phyloP scores from a whole-genome alignment of 1,139 yeast genomes.

The Blastobotrys elegans region DNA sequence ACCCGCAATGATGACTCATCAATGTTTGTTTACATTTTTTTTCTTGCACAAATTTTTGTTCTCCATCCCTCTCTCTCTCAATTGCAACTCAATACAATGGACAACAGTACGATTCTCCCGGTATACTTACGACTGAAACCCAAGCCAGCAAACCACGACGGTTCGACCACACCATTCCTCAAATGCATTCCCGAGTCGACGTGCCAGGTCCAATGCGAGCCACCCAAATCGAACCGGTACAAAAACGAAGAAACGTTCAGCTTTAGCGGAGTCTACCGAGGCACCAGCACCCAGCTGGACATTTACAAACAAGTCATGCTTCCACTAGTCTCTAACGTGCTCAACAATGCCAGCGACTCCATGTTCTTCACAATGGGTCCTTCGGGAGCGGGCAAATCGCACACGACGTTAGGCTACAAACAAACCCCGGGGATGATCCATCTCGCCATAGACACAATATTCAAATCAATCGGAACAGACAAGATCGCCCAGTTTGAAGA shows the following conservation, averaged over 20 bases:
- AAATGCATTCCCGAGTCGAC: constrained; percentile 18
- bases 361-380: constrained; percentile 47
- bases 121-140: constrained; percentile 38
- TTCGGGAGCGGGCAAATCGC: constrained; percentile 45
- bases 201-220: constrained; percentile 19
- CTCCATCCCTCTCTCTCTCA: not conserved
- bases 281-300: constrained; percentile 30
- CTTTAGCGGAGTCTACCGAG: constrained; percentile 35
- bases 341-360: constrained; percentile 37
- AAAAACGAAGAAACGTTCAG: constrained; percentile 29
- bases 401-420: constrained; percentile 29
- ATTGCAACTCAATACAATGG: not conserved
- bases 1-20: not conserved
- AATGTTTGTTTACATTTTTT: not conserved
- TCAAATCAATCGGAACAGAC: constrained; percentile 41
- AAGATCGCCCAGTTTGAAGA: constrained; percentile 38
- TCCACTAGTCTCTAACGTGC: constrained; percentile 31
- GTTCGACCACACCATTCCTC: constrained; percentile 16
- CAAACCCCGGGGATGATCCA: constrained; percentile 34
- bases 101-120: constrained; percentile 26
- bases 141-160: constrained; percentile 14
- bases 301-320: constrained; percentile 32
- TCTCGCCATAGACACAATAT: constrained; percentile 37
- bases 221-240: constrained; percentile 27
- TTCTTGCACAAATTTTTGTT: not conserved